phyloP scores from a whole-genome alignment of 2,329 filamentous ascomycete species.

The Exserohilum rostratum region DNA sequence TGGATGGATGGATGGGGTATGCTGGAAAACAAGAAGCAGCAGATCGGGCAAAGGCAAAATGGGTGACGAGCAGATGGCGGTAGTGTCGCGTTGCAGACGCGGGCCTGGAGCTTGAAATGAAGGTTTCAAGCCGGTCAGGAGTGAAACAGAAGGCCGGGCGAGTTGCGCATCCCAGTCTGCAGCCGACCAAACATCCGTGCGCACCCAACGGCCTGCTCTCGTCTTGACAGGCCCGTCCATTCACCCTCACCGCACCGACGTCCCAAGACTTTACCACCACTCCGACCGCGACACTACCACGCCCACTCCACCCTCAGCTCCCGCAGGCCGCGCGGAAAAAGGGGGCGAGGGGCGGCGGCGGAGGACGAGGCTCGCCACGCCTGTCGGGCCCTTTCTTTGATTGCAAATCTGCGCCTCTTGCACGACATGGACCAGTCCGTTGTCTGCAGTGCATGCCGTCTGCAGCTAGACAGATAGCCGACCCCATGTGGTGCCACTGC shows the following conservation, averaged over 20 bases:
- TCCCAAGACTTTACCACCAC: background rate
- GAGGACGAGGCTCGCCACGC: background rate
- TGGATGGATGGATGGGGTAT: too few species aligned
- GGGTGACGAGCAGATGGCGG: background rate
- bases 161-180: conserved; percentile 9
- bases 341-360: conserved; percentile 2
- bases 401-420: conserved; percentile 9
- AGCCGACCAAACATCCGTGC: conserved; percentile 9
- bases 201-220: conserved; percentile 8
- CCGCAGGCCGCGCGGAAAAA: background rate
- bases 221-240: background rate
- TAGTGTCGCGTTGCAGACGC: conserved; percentile 8
- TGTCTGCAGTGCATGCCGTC: conserved; percentile 1
- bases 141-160: conserved; percentile 14
- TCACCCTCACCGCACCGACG: conserved; percentile 5
- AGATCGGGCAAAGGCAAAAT: background rate
- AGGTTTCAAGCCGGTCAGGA: conserved; percentile 16
- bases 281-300: too few species aligned
- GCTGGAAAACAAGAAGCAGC: background rate
- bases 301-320: background rate
- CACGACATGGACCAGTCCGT: conserved; percentile 15
- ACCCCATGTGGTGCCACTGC: conserved; percentile 11
- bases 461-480: conserved; percentile 8
- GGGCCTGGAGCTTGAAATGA: conserved; percentile 11
- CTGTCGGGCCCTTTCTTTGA: conserved; percentile 1